A percentile compares a stretch with the other conserved stretches of the same genome.
phyloP scores from a whole-genome alignment of 306 rosid genomes.

The Coriaria nepalensis region DNA sequence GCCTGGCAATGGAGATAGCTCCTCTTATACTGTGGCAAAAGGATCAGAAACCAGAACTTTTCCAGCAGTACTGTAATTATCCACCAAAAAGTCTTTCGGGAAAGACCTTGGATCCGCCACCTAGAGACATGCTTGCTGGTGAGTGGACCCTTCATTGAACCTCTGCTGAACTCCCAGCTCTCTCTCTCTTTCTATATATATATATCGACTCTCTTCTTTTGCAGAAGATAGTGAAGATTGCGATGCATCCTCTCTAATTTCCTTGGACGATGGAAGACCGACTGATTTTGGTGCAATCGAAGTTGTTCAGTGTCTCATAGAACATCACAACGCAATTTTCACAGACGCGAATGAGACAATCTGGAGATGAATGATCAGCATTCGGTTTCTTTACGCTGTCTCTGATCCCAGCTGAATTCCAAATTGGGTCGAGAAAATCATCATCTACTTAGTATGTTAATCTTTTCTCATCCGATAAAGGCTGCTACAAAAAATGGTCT shows the following conservation, averaged over 20 bases:
- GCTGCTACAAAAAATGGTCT: background rate
- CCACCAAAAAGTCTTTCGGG: conserved; percentile 43
- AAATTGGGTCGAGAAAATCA: conserved; percentile 12
- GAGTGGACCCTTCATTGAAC: conserved; percentile 2
- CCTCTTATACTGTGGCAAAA: conserved; percentile 79
- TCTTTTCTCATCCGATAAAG: background rate
- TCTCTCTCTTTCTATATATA: background rate
- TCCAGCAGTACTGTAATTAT: conserved; percentile 54
- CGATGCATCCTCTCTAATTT: conserved; percentile 75
- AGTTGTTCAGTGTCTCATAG: conserved; percentile 88
- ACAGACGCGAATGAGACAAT: conserved; percentile 91
- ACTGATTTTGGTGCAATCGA: conserved; percentile 78
- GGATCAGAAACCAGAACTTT: conserved; percentile 50
- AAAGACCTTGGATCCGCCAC: conserved; percentile 32
- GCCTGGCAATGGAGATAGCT: conserved; percentile 89
- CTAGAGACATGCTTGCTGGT: conserved; percentile 82
- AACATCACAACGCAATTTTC: conserved; percentile 84
- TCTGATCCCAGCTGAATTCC: background rate
- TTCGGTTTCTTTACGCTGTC: conserved; percentile 1
- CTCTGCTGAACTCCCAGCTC: too few species aligned
- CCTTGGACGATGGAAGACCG: conserved; percentile 78
- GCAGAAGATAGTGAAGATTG: conserved; percentile 55
- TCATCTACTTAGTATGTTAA: background rate
- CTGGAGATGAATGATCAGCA: conserved; percentile 49
- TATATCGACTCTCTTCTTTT: conserved; percentile 1